Conservation (phyloP, 495 filamentous ascomycete genomes). For the Pyrenula aspistea region DNA sequence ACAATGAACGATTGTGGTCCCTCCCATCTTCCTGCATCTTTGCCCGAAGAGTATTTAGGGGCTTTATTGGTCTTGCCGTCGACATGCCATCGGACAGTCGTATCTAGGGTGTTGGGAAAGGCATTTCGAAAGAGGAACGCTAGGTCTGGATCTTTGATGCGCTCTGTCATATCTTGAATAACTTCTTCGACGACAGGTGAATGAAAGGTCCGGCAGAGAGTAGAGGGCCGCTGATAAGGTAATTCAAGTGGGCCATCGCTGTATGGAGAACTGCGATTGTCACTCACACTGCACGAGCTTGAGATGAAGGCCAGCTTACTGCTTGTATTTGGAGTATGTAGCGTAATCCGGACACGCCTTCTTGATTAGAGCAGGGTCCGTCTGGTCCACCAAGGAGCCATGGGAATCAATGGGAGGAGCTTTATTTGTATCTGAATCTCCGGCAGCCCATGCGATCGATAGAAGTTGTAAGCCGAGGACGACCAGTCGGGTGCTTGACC, state of each 20-base stretch:
- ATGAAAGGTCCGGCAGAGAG: slow-evolving; percentile 75
- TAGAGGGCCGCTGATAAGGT: slow-evolving; percentile 79
- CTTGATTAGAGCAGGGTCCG: neutral
- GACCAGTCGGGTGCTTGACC: neutral
- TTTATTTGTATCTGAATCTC: neutral
- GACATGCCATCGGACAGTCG: slow-evolving; percentile 70
- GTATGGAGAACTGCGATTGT: slow-evolving; percentile 47
- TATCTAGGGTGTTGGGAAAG: slow-evolving; percentile 93
- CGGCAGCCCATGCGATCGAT: neutral
- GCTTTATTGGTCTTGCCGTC: slow-evolving; percentile 24
- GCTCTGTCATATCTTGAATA: slow-evolving; percentile 66
- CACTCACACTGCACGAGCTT: neutral
- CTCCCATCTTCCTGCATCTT: slow-evolving; percentile 56
- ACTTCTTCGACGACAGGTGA: slow-evolving; percentile 78
- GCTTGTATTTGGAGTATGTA: slow-evolving; percentile 11
- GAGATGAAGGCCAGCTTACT: slow-evolving; percentile 6
- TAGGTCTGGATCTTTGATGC: slow-evolving; percentile 77
- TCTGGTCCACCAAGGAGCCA: neutral
- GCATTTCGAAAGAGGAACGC: slow-evolving; percentile 92
- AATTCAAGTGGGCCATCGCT: slow-evolving; percentile 69
- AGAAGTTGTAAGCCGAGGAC: neutral
- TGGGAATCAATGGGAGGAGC: neutral
- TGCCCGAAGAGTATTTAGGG: slow-evolving; percentile 16
- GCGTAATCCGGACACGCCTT: slow-evolving; percentile 16
- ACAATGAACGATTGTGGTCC: slow-evolving; percentile 90